Percentiles rank a stretch among this genome's conserved stretches.
These are phyloP conservation scores for Syzygium syzygioides DNA, from an alignment of 441 rosid genomes.

Conservation along the genomic window DNA sequence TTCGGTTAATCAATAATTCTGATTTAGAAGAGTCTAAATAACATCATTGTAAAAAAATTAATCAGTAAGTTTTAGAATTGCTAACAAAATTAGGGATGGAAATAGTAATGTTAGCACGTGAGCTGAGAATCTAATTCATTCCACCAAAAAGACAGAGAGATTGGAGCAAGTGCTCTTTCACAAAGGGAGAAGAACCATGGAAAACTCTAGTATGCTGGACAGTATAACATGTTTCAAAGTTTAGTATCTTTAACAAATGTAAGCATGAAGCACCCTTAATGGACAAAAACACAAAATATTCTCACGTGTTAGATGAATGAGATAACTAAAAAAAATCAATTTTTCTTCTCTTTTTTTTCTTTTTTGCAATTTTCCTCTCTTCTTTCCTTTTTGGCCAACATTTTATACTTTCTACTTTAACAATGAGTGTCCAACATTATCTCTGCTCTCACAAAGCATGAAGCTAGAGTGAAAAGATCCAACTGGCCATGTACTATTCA, in stretches of 20 bases:
- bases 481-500: background rate
- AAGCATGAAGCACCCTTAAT: background rate
- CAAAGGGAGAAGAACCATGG: background rate
- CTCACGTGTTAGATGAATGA: background rate
- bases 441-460: background rate
- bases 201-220: background rate
- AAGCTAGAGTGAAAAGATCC: background rate
- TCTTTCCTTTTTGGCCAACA: background rate
- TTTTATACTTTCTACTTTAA: background rate
- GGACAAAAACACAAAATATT: background rate
- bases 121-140: background rate
- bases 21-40: background rate
- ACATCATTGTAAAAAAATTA: background rate
- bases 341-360: background rate
- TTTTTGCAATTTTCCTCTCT: background rate
- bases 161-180: background rate
- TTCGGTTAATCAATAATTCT: background rate
- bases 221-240: background rate
- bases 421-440: background rate
- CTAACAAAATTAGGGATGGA: fast-evolving
- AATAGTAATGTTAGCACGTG: background rate
- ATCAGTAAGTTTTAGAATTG: background rate
- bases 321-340: background rate
- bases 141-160: background rate
- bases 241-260: background rate